Evolutionary conservation across 441 rosid species (phyloP).

Genomic region (Bruguiera hainesii): DNA sequence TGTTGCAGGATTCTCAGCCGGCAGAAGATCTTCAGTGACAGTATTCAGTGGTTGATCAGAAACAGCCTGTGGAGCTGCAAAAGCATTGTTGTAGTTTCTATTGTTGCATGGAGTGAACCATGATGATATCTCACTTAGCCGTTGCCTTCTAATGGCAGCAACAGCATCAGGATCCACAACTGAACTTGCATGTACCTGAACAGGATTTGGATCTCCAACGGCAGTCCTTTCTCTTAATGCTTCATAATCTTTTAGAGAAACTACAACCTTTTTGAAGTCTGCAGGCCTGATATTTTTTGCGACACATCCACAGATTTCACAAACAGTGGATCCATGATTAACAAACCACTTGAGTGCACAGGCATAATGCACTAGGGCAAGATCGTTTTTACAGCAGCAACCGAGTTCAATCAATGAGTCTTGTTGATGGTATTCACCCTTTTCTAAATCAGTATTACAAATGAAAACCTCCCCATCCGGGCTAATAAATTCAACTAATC

Average conservation of each 20-base stretch:
- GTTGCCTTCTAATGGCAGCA: constrained; percentile 86
- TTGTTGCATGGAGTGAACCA: constrained; percentile 72
- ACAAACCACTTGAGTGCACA: constrained; percentile 98
- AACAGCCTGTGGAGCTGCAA: constrained; percentile 48
- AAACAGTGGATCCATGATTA: constrained; percentile 82
- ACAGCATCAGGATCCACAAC: constrained; percentile 88
- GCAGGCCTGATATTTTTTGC: constrained; percentile 54
- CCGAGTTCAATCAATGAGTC: constrained; percentile 73
- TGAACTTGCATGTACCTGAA: constrained; percentile 37
- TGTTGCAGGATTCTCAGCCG: constrained; percentile 64
- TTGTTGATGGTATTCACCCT: constrained; percentile 53
- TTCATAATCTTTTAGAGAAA: constrained; percentile 72
- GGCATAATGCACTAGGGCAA: constrained; percentile 81
- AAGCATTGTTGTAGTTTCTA: constrained; percentile 30
- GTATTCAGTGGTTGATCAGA: constrained; percentile 55
- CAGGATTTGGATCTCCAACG: constrained; percentile 73
- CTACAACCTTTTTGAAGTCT: constrained; percentile 60
- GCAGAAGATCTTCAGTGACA: constrained; percentile 43
- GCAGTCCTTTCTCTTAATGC: constrained; percentile 78
- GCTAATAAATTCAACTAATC: constrained; percentile 64
- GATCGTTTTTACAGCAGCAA: constrained; percentile 86
- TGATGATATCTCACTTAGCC: constrained; percentile 78
- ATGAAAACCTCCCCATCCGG: constrained; percentile 87
- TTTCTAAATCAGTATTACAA: constrained; percentile 65
- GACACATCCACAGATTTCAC: constrained; percentile 76